Evolutionary conservation across 139 green algal genomes (phyloP).

Genomic region (Coelastrella sp.): DNA sequence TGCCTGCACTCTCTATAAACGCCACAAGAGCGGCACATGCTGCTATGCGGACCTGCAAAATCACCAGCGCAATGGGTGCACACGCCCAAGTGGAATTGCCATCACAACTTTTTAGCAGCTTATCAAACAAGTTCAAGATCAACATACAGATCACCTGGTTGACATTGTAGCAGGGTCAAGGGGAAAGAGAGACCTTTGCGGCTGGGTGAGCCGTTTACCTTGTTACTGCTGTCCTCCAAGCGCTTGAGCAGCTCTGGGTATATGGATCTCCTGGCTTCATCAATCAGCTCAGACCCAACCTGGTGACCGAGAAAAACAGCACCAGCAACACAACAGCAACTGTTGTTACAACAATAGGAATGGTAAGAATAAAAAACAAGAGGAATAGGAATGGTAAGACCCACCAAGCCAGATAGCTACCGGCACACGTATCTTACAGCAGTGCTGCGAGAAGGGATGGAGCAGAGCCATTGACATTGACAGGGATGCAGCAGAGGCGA

Average conservation of each 20-base stretch:
- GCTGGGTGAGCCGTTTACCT: constrained; percentile 41
- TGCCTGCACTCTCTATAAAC: constrained; percentile 57
- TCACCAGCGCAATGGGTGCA: too few species aligned
- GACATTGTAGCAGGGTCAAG: not conserved
- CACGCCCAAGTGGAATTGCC: not conserved
- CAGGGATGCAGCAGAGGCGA: too few species aligned
- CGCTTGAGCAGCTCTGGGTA: constrained; percentile 87
- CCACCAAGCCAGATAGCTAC: too few species aligned
- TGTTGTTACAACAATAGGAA: not conserved
- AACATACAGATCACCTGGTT: not conserved
- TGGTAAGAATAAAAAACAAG: not conserved
- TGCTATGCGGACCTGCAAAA: constrained; percentile 54
- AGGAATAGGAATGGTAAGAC: too few species aligned
- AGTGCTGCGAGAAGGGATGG: too few species aligned
- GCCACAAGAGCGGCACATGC: constrained; percentile 57
- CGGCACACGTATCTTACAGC: too few species aligned
- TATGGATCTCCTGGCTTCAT: constrained; percentile 66
- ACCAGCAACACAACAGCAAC: not conserved
- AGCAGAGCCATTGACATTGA: too few species aligned
- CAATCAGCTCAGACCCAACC: constrained; percentile 56
- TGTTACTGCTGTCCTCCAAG: constrained; percentile 87
- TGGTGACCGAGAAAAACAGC: too few species aligned
- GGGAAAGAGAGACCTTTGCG: not conserved
- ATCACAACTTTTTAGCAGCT: not conserved
- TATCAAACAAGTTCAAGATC: not conserved